Conservation (phyloP, 495 filamentous ascomycete species). For the Xylona heveae region DNA sequence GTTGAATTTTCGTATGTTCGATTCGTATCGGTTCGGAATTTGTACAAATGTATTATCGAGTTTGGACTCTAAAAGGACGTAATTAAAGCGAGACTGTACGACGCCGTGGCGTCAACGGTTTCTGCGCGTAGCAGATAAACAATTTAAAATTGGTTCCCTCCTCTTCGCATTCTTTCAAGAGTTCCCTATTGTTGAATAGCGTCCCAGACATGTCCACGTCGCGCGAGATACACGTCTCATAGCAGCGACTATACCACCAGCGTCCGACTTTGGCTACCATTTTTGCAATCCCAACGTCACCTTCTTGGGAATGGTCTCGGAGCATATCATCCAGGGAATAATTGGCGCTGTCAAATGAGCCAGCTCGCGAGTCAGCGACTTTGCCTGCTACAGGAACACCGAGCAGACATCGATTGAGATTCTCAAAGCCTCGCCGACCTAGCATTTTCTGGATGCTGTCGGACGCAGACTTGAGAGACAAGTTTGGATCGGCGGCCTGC, state of each 20-base stretch:
- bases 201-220: conserved; percentile 29
- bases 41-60: no score
- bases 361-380: conserved; percentile 20
- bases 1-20: no score
- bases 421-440: conserved; percentile 59
- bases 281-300: conserved; percentile 66
- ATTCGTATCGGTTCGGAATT: no score
- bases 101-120: conserved; percentile 35
- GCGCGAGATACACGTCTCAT: conserved; percentile 41
- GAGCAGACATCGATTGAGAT: conserved; percentile 70
- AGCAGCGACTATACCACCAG: conserved; percentile 92
- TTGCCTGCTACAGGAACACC: conserved; percentile 71
- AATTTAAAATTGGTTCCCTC: conserved; percentile 73
- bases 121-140: conserved; percentile 78
- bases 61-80: no score
- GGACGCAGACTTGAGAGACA: conserved; percentile 50
- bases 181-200: conserved; percentile 59
- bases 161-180: conserved; percentile 72
- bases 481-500: conserved; percentile 34
- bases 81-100: conserved; percentile 22
- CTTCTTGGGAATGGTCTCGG: conserved; percentile 35
- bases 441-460: conserved; percentile 62
- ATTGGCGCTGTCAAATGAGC: conserved; percentile 23
- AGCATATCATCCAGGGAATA: conserved; percentile 49
- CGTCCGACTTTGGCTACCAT: conserved; percentile 82